Base-by-base conservation (phyloP, 2,329 filamentous ascomycete species). In the Diaporthe helianthi region DNA sequence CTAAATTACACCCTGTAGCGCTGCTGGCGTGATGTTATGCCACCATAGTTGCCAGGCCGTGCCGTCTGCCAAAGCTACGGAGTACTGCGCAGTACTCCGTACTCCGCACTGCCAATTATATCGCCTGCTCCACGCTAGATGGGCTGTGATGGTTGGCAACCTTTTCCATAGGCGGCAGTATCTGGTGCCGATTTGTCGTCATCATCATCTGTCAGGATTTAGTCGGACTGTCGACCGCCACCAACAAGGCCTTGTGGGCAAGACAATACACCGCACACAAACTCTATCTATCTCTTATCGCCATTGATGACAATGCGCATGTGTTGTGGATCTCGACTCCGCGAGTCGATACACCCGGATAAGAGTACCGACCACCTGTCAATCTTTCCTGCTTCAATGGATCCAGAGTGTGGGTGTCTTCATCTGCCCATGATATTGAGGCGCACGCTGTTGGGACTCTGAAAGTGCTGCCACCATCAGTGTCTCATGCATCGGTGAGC, bases 151-250 rank as follows among this genome's bases (percentile, higher is more conserved):
- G 36, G 38, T 13, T 67, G 52, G 65, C 52, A 51, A 26, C 52
- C 41, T 67, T 58, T 26, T 49, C 22, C 41, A 49, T 49, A 67
- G 65, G 52, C 44, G 44, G 52, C 55, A 38, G 38, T 31, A 31
- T 58, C 19, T 53, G 22, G 44, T 49, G 29, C 49, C 58, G 58
- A 55, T 65, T 55, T 65, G 55, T 69, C 58, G 58, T 65, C 67
- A 69, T 69, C 51, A 41, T 64, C 51, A 65, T 65, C 61, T 53
- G 33, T 44, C 47, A 65, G 60, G 67, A 36, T 60, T 65, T 55
- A 46, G 41, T 52, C 47, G 52, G 41, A 41, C 19, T 58, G 13
- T 67, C 33, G 46, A n/a, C 53, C 61, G 63, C 68, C 53, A 67
- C 55, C 51, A 53, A 61, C 52, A 44, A 24, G 61, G 41, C n/a